Base-by-base conservation (phyloP, 2,329 filamentous ascomycete species). In the Ophiostoma piceae region DNA sequence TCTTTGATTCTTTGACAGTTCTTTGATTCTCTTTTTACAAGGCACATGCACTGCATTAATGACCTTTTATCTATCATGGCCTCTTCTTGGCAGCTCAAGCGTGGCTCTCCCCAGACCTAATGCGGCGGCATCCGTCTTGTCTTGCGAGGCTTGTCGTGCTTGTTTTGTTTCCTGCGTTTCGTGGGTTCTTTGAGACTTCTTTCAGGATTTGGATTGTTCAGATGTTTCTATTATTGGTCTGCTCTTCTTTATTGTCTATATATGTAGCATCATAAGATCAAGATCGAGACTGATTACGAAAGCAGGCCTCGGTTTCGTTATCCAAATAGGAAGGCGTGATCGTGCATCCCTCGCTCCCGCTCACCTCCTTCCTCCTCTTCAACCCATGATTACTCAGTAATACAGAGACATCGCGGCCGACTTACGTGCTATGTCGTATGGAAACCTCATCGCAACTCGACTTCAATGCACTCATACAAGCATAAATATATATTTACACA, bases 71-170 rank as follows among this genome's bases (percentile, higher is more conserved):
- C 51, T 62, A 29, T 57, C 51, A 57, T 57, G 51, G 51, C 51
- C 5, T 57, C 51, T 57, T 29, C 51, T 57, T 57, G 51, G 51
- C 51, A 26, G 51, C 19, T 26, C n/a, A 29, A 62, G 51, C n/a
- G 22, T 57, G 22, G 51, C 43, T 62, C 57, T 32, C 57, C 57
- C 57, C 57, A 62, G 26, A 32, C 26, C 54, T 2, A 62, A 62
- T 22, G 26, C 57, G 57, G 26, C 54, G 54, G 22, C 54, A 60
- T 60, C 54, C 54, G 54, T 60, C 54, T 60, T 60, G 54, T 60
- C 54, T 60, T 60, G 54, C 14, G 54, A 26, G n/a, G 43, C 43
- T 47, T 47, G 16, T 47, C 19, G 32, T 35, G 57, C 57, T 62
- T 65, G 29, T 14, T 65, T 65, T 65, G 35, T 39, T 37, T 37